Evolutionary conservation across 2,329 filamentous ascomycete genomes (phyloP), one percentile per base, ranked within the genome.

Genomic region (Sporothrix humicola): DNA sequence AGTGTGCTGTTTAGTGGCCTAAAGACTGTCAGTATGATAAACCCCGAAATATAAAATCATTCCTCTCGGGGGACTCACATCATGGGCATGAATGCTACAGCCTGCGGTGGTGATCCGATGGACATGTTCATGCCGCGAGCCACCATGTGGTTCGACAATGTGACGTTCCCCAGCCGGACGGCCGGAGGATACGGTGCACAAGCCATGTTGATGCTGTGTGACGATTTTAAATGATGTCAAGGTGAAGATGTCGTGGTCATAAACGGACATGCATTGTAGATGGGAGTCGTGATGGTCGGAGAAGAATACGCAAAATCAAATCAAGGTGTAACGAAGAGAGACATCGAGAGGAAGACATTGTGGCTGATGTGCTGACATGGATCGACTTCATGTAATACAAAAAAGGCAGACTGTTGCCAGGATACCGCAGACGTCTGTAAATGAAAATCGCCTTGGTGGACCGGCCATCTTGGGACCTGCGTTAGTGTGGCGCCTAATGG

Each of bases 1-100:
- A 76, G 68, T 7, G 68, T 74, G 58, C 65, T 77, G 63, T 78
- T 77, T n/a, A 76, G 65, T 7, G 76, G 75, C 72, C 74, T 72
- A 5, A n/a, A 56, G n/a, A 12, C 4, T 58, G 9, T 58, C 20
- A 58, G 54, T 20, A 58, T n/a, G n/a, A n/a, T n/a, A n/a, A n/a
- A n/a, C n/a, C n/a, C n/a, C n/a, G n/a, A n/a, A n/a, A n/a, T n/a
- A n/a, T n/a, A n/a, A n/a, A n/a, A n/a, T n/a, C n/a, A n/a, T n/a
- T n/a, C n/a, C n/a, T n/a, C n/a, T n/a, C n/a, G n/a, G n/a, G n/a
- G n/a, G n/a, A n/a, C n/a, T 3, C 48, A 76, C 75, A 73, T 73
- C 12, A 59, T 56, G 4, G 74, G 76, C 52, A 77, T 61, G 13
- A 77, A 65, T 1, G 74, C 74, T 1, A 75, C 3, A 8, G 59